These are phyloP conservation scores for Daedaleopsis nitida DNA, from an alignment of 768 basidiomycete genomes.

Conservation along the genomic window DNA sequence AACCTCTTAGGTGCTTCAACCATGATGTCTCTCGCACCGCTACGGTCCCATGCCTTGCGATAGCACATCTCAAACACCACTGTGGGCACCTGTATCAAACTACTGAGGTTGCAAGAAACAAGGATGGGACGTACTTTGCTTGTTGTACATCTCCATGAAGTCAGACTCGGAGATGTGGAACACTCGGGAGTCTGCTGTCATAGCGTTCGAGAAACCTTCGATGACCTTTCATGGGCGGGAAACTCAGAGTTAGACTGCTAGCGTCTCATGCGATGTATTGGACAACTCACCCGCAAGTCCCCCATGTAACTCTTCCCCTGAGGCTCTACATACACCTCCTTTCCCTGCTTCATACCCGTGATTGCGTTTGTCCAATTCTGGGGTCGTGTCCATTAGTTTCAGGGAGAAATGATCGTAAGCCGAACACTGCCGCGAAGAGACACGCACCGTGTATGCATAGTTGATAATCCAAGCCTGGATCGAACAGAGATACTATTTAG, in stretches of 20 bases:
- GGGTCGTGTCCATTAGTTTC: too few relatives aligned
- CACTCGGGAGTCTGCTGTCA: slow-evolving; percentile 28
- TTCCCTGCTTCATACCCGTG: too few relatives aligned
- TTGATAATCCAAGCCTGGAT: slow-evolving; percentile 22
- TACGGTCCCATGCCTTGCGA: not conserved
- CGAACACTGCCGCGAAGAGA: not conserved
- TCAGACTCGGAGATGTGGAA: slow-evolving; percentile 25
- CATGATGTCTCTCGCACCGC: slow-evolving; percentile 22
- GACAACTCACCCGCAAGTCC: not conserved
- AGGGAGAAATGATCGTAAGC: not conserved
- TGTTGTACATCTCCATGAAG: slow-evolving; percentile 20
- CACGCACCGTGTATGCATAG: not conserved
- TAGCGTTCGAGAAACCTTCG: slow-evolving; percentile 25
- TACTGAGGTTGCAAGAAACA: not conserved
- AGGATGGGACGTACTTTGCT: slow-evolving; percentile 19
- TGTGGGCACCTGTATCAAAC: not conserved
- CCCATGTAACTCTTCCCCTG: too few relatives aligned
- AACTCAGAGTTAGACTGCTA: not conserved
- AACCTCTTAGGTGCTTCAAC: slow-evolving; percentile 24
- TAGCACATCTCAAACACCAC: too few relatives aligned
- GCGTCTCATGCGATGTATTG: too few relatives aligned
- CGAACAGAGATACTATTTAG: not conserved
- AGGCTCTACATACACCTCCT: too few relatives aligned
- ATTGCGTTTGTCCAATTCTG: too few relatives aligned
- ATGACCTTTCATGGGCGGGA: slow-evolving; percentile 20